Conservation (phyloP, 1,284 basidiomycete species). For the Leccinum pachyderme region DNA sequence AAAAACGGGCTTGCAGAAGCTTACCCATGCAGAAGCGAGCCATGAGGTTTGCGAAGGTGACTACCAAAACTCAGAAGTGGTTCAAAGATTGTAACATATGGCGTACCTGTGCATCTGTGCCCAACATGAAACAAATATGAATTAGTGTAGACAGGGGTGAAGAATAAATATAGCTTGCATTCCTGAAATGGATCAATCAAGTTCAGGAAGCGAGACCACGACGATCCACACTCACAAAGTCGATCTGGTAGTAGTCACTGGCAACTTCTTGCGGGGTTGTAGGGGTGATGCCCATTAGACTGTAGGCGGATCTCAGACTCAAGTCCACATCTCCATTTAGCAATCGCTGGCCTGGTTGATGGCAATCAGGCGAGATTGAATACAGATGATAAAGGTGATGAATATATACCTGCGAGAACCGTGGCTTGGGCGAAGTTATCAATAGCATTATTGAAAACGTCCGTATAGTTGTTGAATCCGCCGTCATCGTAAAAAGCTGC, state of each 20-base stretch:
- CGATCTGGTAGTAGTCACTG: slow-evolving; percentile 54
- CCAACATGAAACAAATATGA: neutral
- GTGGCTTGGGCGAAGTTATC: slow-evolving; percentile 44
- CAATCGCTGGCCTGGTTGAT: slow-evolving; percentile 40
- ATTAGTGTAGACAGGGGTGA: slow-evolving; percentile 8
- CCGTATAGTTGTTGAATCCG: slow-evolving; percentile 46
- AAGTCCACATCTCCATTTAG: slow-evolving; percentile 45
- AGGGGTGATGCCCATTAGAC: slow-evolving; percentile 44
- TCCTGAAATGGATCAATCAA: slow-evolving; percentile 16
- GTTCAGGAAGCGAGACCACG: neutral
- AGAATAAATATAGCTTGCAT: slow-evolving; percentile 18
- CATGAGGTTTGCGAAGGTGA: slow-evolving; percentile 61
- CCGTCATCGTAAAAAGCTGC: slow-evolving; percentile 52
- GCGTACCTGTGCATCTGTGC: slow-evolving; percentile 29
- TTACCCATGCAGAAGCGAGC: slow-evolving; percentile 60
- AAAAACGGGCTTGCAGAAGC: slow-evolving; percentile 5
- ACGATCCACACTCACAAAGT: slow-evolving; percentile 25
- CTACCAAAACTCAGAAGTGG: slow-evolving; percentile 30
- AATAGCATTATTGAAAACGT: slow-evolving; percentile 41
- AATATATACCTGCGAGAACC: slow-evolving; percentile 40
- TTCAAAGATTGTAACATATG: neutral
- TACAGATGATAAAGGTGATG: neutral
- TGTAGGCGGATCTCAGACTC: slow-evolving; percentile 49
- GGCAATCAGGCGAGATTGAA: neutral
- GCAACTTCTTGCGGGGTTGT: slow-evolving; percentile 44